Conservation (phyloP, 768 basidiomycete species). For the Kwoniella europaea region DNA sequence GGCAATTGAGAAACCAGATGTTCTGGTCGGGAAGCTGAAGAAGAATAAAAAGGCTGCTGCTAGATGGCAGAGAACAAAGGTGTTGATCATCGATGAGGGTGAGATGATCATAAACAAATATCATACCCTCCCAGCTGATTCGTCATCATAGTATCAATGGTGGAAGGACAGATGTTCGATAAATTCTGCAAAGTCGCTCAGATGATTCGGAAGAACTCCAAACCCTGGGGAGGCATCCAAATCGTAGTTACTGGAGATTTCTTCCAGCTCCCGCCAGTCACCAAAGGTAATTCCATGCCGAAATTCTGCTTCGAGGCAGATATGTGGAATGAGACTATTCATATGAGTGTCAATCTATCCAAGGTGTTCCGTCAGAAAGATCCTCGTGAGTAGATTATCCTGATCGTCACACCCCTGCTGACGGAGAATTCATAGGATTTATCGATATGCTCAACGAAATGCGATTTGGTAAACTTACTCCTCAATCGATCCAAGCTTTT, state of each 20-base stretch:
- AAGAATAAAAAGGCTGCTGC: slow-evolving; percentile 82
- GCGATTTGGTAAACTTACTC: slow-evolving; percentile 80
- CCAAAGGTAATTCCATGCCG: slow-evolving; percentile 65
- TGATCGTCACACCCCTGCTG: too few species aligned
- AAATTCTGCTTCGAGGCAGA: slow-evolving; percentile 93
- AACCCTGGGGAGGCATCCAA: slow-evolving; percentile 94
- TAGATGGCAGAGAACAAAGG: slow-evolving; percentile 83
- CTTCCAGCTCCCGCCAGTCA: slow-evolving; percentile 94
- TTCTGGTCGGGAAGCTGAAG: slow-evolving; percentile 69
- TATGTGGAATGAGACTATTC: slow-evolving; percentile 73
- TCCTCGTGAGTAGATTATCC: slow-evolving; percentile 73
- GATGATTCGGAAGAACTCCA: slow-evolving; percentile 65
- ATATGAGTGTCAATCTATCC: slow-evolving; percentile 86
- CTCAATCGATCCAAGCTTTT: slow-evolving; percentile 73
- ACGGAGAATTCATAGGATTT: slow-evolving; percentile 66
- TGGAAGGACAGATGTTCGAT: slow-evolving; percentile 82
- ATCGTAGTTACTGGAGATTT: slow-evolving; percentile 95
- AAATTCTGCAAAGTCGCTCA: slow-evolving; percentile 78
- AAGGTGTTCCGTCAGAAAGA: slow-evolving; percentile 95
- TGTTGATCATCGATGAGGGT: slow-evolving; percentile 86
- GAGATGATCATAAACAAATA: too few species aligned
- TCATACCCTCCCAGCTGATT: too few species aligned
- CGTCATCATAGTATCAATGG: slow-evolving; percentile 93
- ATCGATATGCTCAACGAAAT: slow-evolving; percentile 98
- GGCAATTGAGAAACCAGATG: slow-evolving; percentile 69